phyloP scores from a whole-genome alignment of 2,329 filamentous ascomycete genomes.

The Penicillium sp. region DNA sequence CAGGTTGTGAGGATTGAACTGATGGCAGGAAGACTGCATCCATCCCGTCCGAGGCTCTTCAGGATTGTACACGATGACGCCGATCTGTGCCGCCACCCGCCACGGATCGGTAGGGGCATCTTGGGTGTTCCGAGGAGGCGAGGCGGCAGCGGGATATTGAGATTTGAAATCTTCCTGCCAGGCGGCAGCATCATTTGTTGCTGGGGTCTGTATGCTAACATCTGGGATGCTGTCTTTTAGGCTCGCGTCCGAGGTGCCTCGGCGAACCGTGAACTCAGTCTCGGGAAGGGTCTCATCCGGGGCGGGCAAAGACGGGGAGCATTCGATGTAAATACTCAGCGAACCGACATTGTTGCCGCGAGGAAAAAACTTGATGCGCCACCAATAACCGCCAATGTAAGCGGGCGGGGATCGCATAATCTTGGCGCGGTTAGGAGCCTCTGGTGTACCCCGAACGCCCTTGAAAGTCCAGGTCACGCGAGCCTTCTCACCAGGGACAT shows the following conservation, averaged over 20 bases:
- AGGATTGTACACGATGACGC: constrained; percentile 60
- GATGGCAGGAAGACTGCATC: constrained; percentile 54
- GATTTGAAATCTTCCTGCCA: constrained; percentile 34
- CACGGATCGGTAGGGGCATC: constrained; percentile 29
- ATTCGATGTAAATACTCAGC: constrained; percentile 59
- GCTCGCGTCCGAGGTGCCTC: constrained; percentile 35
- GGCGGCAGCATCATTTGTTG: constrained; percentile 24
- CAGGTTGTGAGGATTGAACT: constrained; percentile 54
- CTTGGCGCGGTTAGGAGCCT: constrained; percentile 55
- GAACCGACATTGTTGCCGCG: constrained; percentile 56
- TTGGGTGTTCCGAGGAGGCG: not conserved
- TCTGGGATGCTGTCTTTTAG: constrained; percentile 32
- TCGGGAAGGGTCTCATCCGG: constrained; percentile 37
- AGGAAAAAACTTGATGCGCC: constrained; percentile 63
- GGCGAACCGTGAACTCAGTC: constrained; percentile 40
- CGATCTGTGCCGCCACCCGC: constrained; percentile 56
- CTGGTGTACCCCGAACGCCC: constrained; percentile 56
- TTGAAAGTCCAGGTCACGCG: constrained; percentile 57
- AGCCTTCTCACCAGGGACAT: constrained; percentile 50
- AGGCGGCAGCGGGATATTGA: constrained; percentile 20
- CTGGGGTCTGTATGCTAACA: constrained; percentile 29
- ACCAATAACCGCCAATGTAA: constrained; percentile 57
- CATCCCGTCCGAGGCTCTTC: constrained; percentile 57
- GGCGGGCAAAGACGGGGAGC: constrained; percentile 48
- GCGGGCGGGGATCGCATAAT: constrained; percentile 57